phyloP scores from a whole-genome alignment of 2,329 filamentous ascomycete species.

The Amauroascus niger region DNA sequence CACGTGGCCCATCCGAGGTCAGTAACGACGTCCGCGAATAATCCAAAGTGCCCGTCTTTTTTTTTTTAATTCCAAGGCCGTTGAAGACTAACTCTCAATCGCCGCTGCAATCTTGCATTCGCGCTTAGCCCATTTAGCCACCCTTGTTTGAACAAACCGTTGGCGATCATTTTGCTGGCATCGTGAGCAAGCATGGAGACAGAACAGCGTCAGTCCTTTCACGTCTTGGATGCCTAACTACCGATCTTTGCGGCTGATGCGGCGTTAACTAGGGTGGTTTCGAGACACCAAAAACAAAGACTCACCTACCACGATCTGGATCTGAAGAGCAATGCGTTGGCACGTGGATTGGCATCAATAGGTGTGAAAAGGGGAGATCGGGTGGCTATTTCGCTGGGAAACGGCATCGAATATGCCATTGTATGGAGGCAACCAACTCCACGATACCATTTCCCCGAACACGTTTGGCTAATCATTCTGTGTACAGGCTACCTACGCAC shows the following conservation, averaged over 20 bases:
- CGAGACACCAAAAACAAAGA: constrained; percentile 50
- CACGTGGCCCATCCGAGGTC: constrained; percentile 27
- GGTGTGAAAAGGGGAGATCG: constrained; percentile 74
- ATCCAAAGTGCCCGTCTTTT: constrained; percentile 7
- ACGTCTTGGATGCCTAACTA: neutral
- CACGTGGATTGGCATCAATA: constrained; percentile 56
- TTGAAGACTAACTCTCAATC: constrained; percentile 15
- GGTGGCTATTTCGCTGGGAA: constrained; percentile 78
- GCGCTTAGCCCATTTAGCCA: constrained; percentile 25
- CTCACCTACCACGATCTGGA: constrained; percentile 71
- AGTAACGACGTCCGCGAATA: constrained; percentile 13
- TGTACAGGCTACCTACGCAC: constrained; percentile 58
- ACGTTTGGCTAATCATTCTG: constrained; percentile 1
- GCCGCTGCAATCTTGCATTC: constrained; percentile 9
- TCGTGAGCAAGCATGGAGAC: constrained; percentile 38
- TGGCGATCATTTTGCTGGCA: constrained; percentile 37
- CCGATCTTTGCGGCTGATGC: too few relatives aligned
- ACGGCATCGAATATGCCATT: constrained; percentile 71
- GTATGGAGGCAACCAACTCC: constrained; percentile 36
- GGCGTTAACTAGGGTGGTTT: constrained; percentile 42
- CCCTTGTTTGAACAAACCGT: constrained; percentile 41
- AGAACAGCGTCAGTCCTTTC: constrained; percentile 44
- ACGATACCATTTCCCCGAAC: neutral
- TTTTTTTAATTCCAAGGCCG: constrained; percentile 7
- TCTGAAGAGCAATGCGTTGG: constrained; percentile 62